These are phyloP conservation scores for Botrytis sinoallii DNA, from an alignment of 2,329 filamentous ascomycete species.

Conservation along the genomic window DNA sequence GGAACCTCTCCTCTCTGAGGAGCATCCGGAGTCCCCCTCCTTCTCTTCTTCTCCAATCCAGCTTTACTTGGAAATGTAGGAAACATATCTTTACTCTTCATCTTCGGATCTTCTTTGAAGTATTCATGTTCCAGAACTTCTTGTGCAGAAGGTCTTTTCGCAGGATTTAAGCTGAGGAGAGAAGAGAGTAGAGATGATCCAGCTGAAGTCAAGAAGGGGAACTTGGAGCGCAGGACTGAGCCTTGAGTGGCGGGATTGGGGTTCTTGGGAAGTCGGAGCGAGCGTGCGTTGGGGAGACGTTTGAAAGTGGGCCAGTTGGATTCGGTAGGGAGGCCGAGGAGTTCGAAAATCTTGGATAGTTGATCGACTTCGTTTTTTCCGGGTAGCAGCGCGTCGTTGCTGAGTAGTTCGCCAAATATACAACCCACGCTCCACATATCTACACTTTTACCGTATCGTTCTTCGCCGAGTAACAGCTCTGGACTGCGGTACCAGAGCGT, in stretches of 20 bases:
- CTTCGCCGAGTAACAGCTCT: conserved; percentile 80
- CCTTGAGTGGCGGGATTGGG: conserved; percentile 40
- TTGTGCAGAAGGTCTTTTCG: conserved; percentile 63
- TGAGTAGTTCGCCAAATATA: conserved; percentile 89
- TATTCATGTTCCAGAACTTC: conserved; percentile 78
- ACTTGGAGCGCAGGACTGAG: conserved; percentile 68
- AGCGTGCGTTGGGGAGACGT: conserved; percentile 80
- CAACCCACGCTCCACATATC: conserved; percentile 98
- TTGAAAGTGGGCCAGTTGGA: conserved; percentile 83
- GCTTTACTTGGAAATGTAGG: conserved; percentile 96
- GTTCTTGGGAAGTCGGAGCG: conserved; percentile 64
- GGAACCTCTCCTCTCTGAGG: conserved; percentile 67
- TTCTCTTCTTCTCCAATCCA: conserved; percentile 77
- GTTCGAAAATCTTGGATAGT: conserved; percentile 79
- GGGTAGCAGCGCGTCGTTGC: conserved; percentile 77
- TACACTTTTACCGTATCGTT: conserved; percentile 70
- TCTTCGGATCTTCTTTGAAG: conserved; percentile 83
- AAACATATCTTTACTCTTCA: conserved; percentile 89
- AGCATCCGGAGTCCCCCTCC: conserved; percentile 74
- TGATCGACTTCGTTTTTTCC: conserved; percentile 93
- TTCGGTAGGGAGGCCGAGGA: conserved; percentile 83
- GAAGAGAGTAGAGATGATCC: conserved; percentile 67
- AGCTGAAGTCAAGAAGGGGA: conserved; percentile 75
- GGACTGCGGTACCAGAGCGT: conserved; percentile 96
- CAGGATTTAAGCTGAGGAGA: conserved; percentile 74